Percentiles rank a stretch among this genome's conserved stretches.
Conservation (phyloP, 2,329 filamentous ascomycete species). For the Didymella arachidicola region DNA sequence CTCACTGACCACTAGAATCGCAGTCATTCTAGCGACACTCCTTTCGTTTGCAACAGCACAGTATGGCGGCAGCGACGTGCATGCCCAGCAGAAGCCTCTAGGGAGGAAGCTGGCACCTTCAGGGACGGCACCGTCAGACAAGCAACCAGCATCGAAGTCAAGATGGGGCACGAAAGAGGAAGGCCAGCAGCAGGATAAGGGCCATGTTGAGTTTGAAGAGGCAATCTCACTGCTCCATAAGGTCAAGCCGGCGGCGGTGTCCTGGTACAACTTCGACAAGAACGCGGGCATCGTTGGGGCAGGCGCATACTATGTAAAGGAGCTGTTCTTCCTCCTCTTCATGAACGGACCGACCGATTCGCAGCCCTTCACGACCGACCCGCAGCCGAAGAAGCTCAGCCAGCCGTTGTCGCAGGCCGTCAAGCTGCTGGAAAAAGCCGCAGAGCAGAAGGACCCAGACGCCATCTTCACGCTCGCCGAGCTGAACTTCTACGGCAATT, state of each 20-base stretch:
- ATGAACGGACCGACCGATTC: conserved; percentile 66
- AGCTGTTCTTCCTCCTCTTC: conserved; percentile 69
- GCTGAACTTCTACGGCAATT: conserved; percentile 97
- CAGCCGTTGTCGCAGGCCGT: conserved; percentile 65
- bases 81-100: conserved; percentile 38
- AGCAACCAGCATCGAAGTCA: conserved; percentile 31
- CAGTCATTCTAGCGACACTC: conserved; percentile 46
- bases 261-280: conserved; percentile 55
- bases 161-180: conserved; percentile 30
- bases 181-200: conserved; percentile 28
- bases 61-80: conserved; percentile 31
- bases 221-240: conserved; percentile 52
- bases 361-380: conserved; percentile 51
- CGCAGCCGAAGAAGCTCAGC: conserved; percentile 55
- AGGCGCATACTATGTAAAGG: conserved; percentile 67
- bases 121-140: conserved; percentile 28
- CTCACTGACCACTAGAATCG: conserved; percentile 31
- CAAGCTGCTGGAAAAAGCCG: conserved; percentile 65
- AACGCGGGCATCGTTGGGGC: conserved; percentile 66
- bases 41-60: conserved; percentile 38
- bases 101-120: conserved; percentile 24
- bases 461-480: conserved; percentile 90
- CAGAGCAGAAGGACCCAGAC: conserved; percentile 70
- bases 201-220: conserved; percentile 46
- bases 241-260: conserved; percentile 52